Percentiles rank a stretch among this genome's conserved stretches.
Conservation (phyloP, 2,329 filamentous ascomycete genomes). For the Orbilia ellipsospora region DNA sequence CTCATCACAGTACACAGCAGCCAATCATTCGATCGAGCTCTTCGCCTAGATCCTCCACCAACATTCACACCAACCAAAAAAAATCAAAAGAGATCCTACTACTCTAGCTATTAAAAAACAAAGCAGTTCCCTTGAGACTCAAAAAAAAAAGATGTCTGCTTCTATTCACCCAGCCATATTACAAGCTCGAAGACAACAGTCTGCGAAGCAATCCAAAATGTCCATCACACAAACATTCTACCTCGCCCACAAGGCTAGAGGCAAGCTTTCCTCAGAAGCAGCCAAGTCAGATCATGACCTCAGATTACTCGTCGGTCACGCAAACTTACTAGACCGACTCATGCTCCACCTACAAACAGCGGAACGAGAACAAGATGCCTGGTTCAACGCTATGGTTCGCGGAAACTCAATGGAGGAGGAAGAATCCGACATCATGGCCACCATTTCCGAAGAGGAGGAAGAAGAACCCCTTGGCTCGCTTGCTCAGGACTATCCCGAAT, state of each 20-base stretch:
- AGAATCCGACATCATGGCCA: slow-evolving; percentile 38
- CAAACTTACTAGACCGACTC: slow-evolving; percentile 94
- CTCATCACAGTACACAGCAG: slow-evolving; percentile 15
- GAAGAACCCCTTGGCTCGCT: slow-evolving; percentile 76
- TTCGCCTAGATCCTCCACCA: slow-evolving; percentile 36
- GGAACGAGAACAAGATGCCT: slow-evolving; percentile 93
- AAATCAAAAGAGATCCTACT: slow-evolving; percentile 26
- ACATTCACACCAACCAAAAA: neutral
- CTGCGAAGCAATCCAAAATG: slow-evolving; percentile 72
- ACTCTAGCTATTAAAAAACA: slow-evolving; percentile 11
- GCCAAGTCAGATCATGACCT: slow-evolving; percentile 92
- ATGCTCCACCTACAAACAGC: slow-evolving; percentile 93
- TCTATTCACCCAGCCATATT: slow-evolving; percentile 42
- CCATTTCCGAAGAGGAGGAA: slow-evolving; percentile 59
- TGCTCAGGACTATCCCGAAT: slow-evolving; percentile 70
- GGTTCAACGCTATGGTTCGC: slow-evolving; percentile 96
- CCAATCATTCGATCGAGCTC: slow-evolving; percentile 10
- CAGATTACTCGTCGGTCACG: slow-evolving; percentile 92
- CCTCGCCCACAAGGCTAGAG: slow-evolving; percentile 93
- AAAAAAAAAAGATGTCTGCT: slow-evolving; percentile 26
- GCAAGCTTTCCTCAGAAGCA: slow-evolving; percentile 94
- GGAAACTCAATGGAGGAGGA: slow-evolving; percentile 69
- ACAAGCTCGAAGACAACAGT: slow-evolving; percentile 51
- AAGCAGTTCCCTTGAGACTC: neutral
- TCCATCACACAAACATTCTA: slow-evolving; percentile 98